Base-by-base conservation (phyloP, 2,329 filamentous ascomycete species). In the Alternaria sp. region DNA sequence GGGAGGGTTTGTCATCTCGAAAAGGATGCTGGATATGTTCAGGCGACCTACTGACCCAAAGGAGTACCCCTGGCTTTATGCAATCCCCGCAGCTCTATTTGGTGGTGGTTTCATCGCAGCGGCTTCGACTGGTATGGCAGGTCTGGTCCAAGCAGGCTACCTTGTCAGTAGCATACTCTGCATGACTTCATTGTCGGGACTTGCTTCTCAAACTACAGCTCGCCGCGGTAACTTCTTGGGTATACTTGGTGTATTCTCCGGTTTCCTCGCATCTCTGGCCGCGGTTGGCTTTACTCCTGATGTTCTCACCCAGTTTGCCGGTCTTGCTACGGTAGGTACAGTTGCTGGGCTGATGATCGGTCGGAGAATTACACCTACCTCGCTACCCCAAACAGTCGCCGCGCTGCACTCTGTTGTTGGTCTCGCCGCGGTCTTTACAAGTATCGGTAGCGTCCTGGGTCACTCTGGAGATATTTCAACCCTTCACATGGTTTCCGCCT, bases 331-430 rank as follows among this genome's bases (percentile, higher is more conserved):
- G 8, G 74, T 90, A 9, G 93, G 93, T 56, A 85, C 87, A 52
- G 72, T 94, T 29, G 80, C 86, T 65, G 88, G 91, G 31, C 84
- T 91, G 49, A 73, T 93, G 24, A 94, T 97, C 63, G 93, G 92
- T 41, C 90, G 92, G 68, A 86, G 92, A 11, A 96, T 96, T 65
- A 96, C 92, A 0, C 91, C 93, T 0, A 96, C 92, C 0, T 91
- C 92, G 54, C 85, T 97, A 2, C 93, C 93, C 0, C 92, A 97
- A 75, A 96, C 92, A 0, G 92, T 96, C 2, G 93, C 92, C 21
- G 92, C 92, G 0, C 81, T 97, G 29, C 93, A 96, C 78, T 96
- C 92, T 0, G 92, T 97, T 7, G 93, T 97, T 31, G 93, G 93
- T 75, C 83, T 97, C 1, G 92, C 92, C 10, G 93, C 93, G 9